A percentile compares a stretch with the other conserved stretches of the same genome.
phyloP scores from a whole-genome alignment of 345 rosid genomes.

The Citrus medica region DNA sequence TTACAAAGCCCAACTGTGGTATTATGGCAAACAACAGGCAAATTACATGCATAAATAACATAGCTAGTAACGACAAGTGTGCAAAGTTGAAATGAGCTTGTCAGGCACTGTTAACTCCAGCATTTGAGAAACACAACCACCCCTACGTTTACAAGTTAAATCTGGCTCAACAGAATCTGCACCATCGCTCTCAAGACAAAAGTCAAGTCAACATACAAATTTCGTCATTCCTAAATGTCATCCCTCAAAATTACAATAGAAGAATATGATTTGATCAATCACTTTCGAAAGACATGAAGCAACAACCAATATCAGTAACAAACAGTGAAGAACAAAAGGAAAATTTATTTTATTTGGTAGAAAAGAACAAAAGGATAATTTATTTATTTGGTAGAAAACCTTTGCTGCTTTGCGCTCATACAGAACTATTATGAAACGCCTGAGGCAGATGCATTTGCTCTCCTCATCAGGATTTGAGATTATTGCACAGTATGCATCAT shows the following conservation, averaged over 20 bases:
- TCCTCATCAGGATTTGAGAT: constrained; percentile 98
- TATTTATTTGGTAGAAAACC: constrained; percentile 40
- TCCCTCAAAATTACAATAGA: neutral
- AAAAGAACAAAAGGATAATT: constrained; percentile 8
- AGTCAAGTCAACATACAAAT: neutral
- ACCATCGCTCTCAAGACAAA: neutral
- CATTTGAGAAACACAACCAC: neutral
- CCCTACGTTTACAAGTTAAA: neutral
- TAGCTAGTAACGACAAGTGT: neutral
- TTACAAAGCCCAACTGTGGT: neutral
- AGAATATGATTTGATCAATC: neutral
- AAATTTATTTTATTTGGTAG: constrained; percentile 2
- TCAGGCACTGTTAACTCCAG: neutral
- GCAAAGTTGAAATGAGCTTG: neutral
- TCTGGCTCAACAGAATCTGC: neutral
- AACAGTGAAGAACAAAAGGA: constrained; percentile 6
- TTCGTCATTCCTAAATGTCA: neutral
- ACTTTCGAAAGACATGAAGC: neutral
- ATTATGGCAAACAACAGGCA: neutral
- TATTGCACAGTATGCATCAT: constrained; percentile 95
- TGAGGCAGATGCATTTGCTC: constrained; percentile 86
- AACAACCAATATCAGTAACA: neutral
- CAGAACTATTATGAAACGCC: constrained; percentile 87
- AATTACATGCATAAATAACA: neutral
- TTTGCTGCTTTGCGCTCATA: constrained; percentile 78